Conservation (phyloP, 129 eudicot species). For the Deinandra increscens region DNA sequence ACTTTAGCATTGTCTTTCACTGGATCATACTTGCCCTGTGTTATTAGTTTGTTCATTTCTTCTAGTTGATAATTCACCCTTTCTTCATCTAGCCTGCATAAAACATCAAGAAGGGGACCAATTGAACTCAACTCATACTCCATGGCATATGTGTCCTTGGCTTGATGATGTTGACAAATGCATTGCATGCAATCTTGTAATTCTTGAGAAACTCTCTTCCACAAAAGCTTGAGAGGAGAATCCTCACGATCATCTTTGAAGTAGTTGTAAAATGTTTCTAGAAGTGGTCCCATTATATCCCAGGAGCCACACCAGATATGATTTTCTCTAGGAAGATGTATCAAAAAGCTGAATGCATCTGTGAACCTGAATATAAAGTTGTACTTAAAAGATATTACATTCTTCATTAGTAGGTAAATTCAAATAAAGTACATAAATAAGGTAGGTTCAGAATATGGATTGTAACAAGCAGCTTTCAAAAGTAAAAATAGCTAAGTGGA, state of each 20-base stretch:
- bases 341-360: slow-evolving; percentile 75
- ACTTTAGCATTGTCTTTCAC: slow-evolving; percentile 52
- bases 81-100: slow-evolving; percentile 75
- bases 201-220: slow-evolving; percentile 73
- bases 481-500: neutral
- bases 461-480: neutral
- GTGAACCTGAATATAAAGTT: slow-evolving; percentile 64
- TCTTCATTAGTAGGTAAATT: neutral
- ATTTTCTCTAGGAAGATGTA: slow-evolving; percentile 47
- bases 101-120: slow-evolving; percentile 70
- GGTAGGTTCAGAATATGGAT: neutral
- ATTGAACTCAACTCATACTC: slow-evolving; percentile 71
- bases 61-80: slow-evolving; percentile 65
- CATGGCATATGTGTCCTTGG: slow-evolving; percentile 61
- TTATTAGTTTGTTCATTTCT: slow-evolving; percentile 51
- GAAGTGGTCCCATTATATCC: slow-evolving; percentile 91
- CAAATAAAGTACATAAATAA: neutral
- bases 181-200: slow-evolving; percentile 77
- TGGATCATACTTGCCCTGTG: slow-evolving; percentile 52
- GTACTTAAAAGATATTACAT: neutral
- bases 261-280: slow-evolving; percentile 85
- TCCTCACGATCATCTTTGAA: slow-evolving; percentile 50
- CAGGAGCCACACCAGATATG: slow-evolving; percentile 84
- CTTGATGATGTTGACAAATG: slow-evolving; percentile 88
- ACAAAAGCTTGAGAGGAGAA: slow-evolving; percentile 81